Evolutionary conservation across 2,329 filamentous ascomycete species (phyloP), one percentile per base, ranked within the genome.

Genomic region (Periglandula ipomoeae): DNA sequence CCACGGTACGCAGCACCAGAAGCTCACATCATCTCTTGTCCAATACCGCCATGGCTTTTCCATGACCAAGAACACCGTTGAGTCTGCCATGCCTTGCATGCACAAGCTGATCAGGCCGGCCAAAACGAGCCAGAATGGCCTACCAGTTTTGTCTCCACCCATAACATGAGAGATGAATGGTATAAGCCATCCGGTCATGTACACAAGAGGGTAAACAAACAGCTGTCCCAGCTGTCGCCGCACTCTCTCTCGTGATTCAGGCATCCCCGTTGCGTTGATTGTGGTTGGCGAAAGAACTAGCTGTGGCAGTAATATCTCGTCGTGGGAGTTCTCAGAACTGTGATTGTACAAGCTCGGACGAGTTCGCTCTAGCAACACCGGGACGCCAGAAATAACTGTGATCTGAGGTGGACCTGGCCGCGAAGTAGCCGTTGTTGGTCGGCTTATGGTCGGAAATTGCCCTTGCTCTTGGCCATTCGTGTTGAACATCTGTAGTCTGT

Each of bases 181-280:
- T 7, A 86, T 66, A 3, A 85, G 66, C 87, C 87, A 91, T 55
- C 87, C 78, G 4, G 79, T 64, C 19, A 86, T 72, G 63, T 91
- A 90, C 4, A 85, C 75, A 17, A 84, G 61, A 0, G 87, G 87
- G 61, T 91, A 91, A 43, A 89, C 79, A 65, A 90, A 88, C 17
- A 89, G 72, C 26, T 85, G 75, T 27, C 83, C 78, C 2, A 89
- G 72, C 58, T 89, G 85, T 9, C 82, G 76, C 40, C 78, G 75
- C 50, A 87, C 82, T 50, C 75, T 77, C 15, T 74, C 68, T 11
- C 80, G 74, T 8, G 74, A 61, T 41, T 63, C 59, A 19, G 61
- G 52, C 40, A 70, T 62, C 4, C 59, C 61, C 0, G 59, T 56
- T 3, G 57, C 49, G 45, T 61, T 58, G 10, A 61, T 44, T 2